These are phyloP conservation scores for Sinapis alba DNA, from an alignment of 441 rosid genomes.

Conservation along the genomic window DNA sequence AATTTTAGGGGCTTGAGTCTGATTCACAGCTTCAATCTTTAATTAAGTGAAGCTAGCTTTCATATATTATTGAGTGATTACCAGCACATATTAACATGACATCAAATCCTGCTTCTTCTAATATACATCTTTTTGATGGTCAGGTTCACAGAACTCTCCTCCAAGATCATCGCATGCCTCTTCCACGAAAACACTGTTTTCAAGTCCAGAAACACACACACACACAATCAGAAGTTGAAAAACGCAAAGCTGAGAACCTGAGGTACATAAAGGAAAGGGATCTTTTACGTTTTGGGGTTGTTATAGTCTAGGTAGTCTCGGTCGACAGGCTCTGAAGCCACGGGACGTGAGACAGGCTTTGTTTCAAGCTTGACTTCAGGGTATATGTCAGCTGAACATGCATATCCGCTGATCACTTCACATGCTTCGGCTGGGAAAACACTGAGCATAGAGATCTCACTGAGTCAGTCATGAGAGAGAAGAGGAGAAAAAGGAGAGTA, in stretches of 20 bases:
- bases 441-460: constrained; percentile 36
- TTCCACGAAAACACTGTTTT: constrained; percentile 61
- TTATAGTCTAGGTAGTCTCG: constrained; percentile 70
- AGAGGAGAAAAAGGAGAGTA: background rate
- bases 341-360: constrained; percentile 38
- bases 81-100: constrained; percentile 24
- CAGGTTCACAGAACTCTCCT: constrained; percentile 75
- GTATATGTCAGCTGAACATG: constrained; percentile 64
- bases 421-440: constrained; percentile 94
- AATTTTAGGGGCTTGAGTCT: background rate
- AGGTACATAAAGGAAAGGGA: background rate
- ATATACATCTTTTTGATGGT: constrained; percentile 58
- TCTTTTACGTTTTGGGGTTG: constrained; percentile 59
- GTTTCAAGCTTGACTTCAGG: constrained; percentile 66
- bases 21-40: constrained; percentile 2
- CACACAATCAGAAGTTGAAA: constrained; percentile 20
- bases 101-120: constrained; percentile 30
- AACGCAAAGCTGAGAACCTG: background rate
- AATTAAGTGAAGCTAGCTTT: constrained; percentile 2
- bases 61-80: constrained; percentile 5
- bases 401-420: constrained; percentile 74
- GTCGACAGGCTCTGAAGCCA: constrained; percentile 46
- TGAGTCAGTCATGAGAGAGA: background rate
- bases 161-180: constrained; percentile 94
- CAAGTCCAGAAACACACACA: constrained; percentile 7